Percentiles rank a stretch among this genome's conserved stretches.
phyloP scores from a whole-genome alignment of 164 flowering plant genomes.

The Umbellularia californica region DNA sequence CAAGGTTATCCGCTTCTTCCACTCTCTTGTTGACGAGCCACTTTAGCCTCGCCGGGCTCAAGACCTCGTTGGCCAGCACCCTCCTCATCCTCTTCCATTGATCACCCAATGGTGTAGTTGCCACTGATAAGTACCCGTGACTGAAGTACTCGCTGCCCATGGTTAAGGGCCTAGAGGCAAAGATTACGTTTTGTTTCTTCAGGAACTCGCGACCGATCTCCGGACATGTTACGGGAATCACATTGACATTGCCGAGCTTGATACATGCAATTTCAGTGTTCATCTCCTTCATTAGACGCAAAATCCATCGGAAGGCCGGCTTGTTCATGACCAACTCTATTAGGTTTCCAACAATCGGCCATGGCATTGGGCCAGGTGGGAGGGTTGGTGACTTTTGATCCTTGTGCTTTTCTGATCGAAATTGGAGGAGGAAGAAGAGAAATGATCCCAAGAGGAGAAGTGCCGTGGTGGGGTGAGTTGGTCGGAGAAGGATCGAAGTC shows the following conservation, averaged over 20 bases:
- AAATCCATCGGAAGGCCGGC: constrained; percentile 30
- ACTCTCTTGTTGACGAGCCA: constrained; percentile 29
- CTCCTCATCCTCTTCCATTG: constrained; percentile 9
- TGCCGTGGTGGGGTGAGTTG: background rate
- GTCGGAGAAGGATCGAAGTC: background rate
- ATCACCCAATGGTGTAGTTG: constrained; percentile 24
- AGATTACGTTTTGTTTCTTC: no score
- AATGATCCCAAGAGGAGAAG: no score
- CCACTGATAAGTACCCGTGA: background rate
- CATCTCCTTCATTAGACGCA: constrained; percentile 17
- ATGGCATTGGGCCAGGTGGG: background rate
- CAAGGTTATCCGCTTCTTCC: constrained; percentile 35
- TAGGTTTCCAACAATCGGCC: constrained; percentile 26
- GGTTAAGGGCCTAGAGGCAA: constrained; percentile 20
- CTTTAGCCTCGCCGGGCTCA: constrained; percentile 21
- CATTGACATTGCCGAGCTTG: constrained; percentile 1
- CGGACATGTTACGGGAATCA: no score
- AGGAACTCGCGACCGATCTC: no score
- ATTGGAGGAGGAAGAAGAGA: constrained; percentile 11
- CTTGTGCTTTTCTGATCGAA: background rate
- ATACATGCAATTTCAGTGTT: constrained; percentile 21
- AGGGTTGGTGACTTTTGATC: constrained; percentile 5
- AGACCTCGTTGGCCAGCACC: constrained; percentile 28
- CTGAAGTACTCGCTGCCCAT: constrained; percentile 17
- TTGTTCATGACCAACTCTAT: constrained; percentile 16